Evolutionary conservation across 2,329 filamentous ascomycete species (phyloP).

Genomic region (Talaromyces sp.): DNA sequence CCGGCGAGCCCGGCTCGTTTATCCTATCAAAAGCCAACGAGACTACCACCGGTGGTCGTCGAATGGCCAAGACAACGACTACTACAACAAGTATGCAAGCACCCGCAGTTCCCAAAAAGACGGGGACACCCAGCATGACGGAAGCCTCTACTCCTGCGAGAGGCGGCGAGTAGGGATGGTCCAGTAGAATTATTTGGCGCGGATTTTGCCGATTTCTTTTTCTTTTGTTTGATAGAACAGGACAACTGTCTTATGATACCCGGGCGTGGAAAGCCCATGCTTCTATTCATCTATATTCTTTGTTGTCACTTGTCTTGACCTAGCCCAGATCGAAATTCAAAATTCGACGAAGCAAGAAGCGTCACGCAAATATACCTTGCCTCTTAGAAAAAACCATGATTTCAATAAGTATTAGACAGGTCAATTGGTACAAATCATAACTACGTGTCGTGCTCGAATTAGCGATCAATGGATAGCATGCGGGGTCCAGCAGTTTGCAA

Average conservation of each 20-base stretch:
- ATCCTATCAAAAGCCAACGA: constrained; percentile 45
- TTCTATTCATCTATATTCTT: not conserved
- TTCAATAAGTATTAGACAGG: too few species aligned
- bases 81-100: constrained; percentile 5
- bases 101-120: constrained; percentile 12
- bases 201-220: not conserved
- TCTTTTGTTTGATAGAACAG: not conserved
- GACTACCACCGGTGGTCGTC: constrained; percentile 17
- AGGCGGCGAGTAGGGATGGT: constrained; percentile 30
- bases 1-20: constrained; percentile 59
- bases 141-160: constrained; percentile 20
- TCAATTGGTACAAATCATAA: not conserved
- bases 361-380: not conserved
- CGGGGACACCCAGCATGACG: constrained; percentile 27
- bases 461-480: too few species aligned
- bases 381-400: not conserved
- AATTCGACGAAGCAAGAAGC: not conserved
- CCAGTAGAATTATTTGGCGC: not conserved
- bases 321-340: not conserved
- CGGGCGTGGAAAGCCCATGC: not conserved
- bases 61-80: constrained; percentile 8
- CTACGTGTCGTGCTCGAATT: not conserved
- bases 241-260: not conserved
- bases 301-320: not conserved
- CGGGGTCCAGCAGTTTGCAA: not conserved